Evolutionary conservation across 495 filamentous ascomycete species (phyloP), one percentile per base, ranked within the genome.

Genomic region (Penicillium crystallinum): DNA sequence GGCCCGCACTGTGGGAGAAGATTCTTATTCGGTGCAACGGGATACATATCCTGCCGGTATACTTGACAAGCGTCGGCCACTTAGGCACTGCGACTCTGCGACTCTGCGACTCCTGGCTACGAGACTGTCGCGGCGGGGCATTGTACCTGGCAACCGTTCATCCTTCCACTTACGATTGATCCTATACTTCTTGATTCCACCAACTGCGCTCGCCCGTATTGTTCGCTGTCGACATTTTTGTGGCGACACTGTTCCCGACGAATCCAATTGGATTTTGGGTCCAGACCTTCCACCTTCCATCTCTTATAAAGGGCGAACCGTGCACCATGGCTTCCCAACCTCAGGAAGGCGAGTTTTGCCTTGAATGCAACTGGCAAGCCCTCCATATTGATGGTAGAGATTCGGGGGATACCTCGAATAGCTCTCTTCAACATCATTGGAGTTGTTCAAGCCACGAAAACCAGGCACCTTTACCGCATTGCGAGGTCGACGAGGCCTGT

Each of bases 301-400:
- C 51, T n/a, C n/a, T n/a, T n/a, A n/a, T n/a, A n/a, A 54, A 46
- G 56, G 49, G 53, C 54, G 54, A 56, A 50, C 46, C 37, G 50
- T 53, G 21, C 65, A 68, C 44, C 46, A 76, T 76, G 72, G 55
- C 65, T 25, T 58, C 70, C 47, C 70, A 72, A 53, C 51, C 64
- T 18, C 61, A 62, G 50, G 40, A 52, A 42, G 66, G 66, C 36
- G 64, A 71, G 48, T 72, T 68, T 48, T 77, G 73, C 51, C 67
- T 77, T 10, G 73, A 74, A 54, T 75, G 71, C 54, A 67, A 66
- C 30, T 75, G 74, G 72, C 69, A 75, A 33, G 57, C 59, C 7
- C 71, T 75, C 31, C 66, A 70, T 49, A 61, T 73, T 14, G 70
- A 72, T 48, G 64, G 60, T 3, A 69, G 65, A 52, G 49, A 59